These are phyloP conservation scores for Sphaerobolus stellatus DNA, from an alignment of 1,284 basidiomycete genomes.

Conservation along the genomic window DNA sequence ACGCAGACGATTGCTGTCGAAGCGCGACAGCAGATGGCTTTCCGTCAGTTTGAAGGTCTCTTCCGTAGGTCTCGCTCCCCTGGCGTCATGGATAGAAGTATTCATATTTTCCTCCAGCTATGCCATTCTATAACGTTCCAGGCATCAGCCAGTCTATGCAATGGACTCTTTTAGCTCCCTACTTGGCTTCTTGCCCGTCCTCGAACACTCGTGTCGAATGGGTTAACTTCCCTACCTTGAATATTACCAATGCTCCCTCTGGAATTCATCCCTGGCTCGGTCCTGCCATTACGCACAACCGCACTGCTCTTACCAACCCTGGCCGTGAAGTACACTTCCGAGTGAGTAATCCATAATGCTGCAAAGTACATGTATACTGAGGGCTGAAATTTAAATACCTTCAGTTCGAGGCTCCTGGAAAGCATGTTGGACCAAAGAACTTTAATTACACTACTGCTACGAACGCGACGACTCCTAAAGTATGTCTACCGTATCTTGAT, in stretches of 20 bases:
- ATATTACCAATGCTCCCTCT: conserved; percentile 32
- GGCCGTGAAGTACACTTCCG: conserved; percentile 48
- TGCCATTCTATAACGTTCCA: conserved; percentile 42
- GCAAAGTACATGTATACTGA: background rate
- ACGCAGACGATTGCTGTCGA: conserved; percentile 65
- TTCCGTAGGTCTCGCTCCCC: conserved; percentile 52
- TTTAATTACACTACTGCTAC: conserved; percentile 51
- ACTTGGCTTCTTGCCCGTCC: conserved; percentile 56
- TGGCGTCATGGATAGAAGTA: background rate
- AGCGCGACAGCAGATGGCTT: conserved; percentile 65
- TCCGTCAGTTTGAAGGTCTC: conserved; percentile 62
- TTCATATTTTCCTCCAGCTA: background rate
- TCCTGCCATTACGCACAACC: conserved; percentile 53
- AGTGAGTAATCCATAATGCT: background rate
- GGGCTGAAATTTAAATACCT: background rate
- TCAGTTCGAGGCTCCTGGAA: conserved; percentile 56
- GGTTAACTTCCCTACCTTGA: conserved; percentile 54
- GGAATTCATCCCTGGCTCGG: background rate
- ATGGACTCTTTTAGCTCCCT: conserved; percentile 62
- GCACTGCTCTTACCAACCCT: conserved; percentile 44
- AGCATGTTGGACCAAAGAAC: conserved; percentile 49
- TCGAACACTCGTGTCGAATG: conserved; percentile 58
- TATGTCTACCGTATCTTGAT: conserved; percentile 25
- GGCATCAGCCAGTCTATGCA: conserved; percentile 61
- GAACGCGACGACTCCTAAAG: conserved; percentile 44